phyloP scores from a whole-genome alignment of 768 basidiomycete species.

The Agrocybe pediades region DNA sequence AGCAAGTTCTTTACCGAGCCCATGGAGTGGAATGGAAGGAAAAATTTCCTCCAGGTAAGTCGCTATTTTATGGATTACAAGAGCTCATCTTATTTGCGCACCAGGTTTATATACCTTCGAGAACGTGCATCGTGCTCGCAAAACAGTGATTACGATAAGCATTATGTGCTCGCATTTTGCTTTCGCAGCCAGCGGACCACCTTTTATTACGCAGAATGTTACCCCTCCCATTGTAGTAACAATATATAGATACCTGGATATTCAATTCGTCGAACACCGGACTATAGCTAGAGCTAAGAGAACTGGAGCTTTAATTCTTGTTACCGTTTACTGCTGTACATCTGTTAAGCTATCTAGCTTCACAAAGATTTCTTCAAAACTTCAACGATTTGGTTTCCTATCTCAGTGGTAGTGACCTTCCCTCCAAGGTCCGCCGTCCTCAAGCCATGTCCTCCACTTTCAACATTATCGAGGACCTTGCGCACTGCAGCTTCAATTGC shows the following conservation, averaged over 20 bases:
- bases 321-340: not conserved
- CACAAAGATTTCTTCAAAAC: conserved; percentile 61
- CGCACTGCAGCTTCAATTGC: conserved; percentile 91
- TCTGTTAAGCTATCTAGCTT: conserved; percentile 2
- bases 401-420: conserved; percentile 66
- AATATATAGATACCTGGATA: no score
- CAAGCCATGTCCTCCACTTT: conserved; percentile 71
- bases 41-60: conserved; percentile 84
- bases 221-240: no score
- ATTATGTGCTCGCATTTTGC: not conserved
- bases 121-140: conserved; percentile 67
- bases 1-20: conserved; percentile 78
- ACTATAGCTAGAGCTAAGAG: no score
- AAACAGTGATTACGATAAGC: conserved; percentile 27
- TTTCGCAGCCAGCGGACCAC: no score
- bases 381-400: conserved; percentile 85
- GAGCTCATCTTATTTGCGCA: not conserved
- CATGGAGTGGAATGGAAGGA: conserved; percentile 90
- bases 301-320: not conserved
- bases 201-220: no score
- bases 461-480: conserved; percentile 77
- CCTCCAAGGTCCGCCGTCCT: conserved; percentile 92
- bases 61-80: not conserved
- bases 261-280: no score
- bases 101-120: conserved; percentile 72